Evolutionary conservation across 768 basidiomycete species (phyloP).

Genomic region (Boletellus ananiceps): DNA sequence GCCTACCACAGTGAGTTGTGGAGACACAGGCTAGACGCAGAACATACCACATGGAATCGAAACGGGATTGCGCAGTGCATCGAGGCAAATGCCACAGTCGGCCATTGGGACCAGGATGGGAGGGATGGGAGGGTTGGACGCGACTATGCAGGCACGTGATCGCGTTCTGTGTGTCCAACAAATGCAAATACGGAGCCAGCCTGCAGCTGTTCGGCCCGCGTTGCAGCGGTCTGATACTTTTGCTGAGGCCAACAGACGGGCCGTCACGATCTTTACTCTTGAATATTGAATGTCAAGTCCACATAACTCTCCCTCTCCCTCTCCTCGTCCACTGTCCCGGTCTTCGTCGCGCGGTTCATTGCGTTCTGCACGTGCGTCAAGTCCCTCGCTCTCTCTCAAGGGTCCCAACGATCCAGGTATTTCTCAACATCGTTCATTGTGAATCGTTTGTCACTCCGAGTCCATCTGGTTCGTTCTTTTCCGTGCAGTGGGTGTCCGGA

Average conservation of each 20-base stretch:
- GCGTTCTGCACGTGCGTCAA: constrained; percentile 49
- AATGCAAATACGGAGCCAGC: constrained; percentile 20
- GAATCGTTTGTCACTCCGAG: constrained; percentile 20
- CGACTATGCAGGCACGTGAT: constrained; percentile 20
- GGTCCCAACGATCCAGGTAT: constrained; percentile 67
- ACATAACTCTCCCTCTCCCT: constrained; percentile 30
- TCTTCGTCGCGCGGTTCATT: constrained; percentile 47
- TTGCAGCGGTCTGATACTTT: constrained; percentile 4
- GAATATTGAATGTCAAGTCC: constrained; percentile 37
- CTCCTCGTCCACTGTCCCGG: constrained; percentile 38
- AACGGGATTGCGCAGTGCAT: constrained; percentile 50
- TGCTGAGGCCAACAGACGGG: constrained; percentile 13
- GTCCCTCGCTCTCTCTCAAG: constrained; percentile 52
- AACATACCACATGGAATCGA: constrained; percentile 60
- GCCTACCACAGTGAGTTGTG: constrained; percentile 35
- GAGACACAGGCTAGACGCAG: neutral
- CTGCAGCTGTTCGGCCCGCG: constrained; percentile 2
- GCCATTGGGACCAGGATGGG: constrained; percentile 33
- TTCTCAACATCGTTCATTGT: constrained; percentile 25
- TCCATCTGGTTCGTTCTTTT: constrained; percentile 25
- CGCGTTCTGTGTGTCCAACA: constrained; percentile 22
- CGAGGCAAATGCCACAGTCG: constrained; percentile 59
- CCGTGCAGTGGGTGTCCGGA: constrained; percentile 62
- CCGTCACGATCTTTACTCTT: constrained; percentile 28
- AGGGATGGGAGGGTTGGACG: too few relatives aligned